These are phyloP conservation scores for Gynandropsis gynandra DNA, from an alignment of 345 rosid genomes.

Conservation along the genomic window DNA sequence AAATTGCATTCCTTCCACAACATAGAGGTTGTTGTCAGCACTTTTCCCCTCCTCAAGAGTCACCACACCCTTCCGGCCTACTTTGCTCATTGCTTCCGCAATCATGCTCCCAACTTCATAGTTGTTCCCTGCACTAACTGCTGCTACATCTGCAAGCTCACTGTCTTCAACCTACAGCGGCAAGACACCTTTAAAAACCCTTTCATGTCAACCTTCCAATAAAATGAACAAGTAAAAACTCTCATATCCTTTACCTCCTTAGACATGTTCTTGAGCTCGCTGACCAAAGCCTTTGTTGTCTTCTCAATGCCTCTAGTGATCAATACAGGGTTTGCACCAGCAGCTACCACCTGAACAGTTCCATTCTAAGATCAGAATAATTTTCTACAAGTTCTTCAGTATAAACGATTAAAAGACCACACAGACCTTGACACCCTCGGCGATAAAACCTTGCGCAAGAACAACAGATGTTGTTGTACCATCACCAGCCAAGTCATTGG, in stretches of 20 bases:
- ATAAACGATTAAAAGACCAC: not conserved
- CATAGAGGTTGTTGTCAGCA: conserved; percentile 74
- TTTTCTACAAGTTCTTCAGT: not conserved
- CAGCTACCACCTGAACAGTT: conserved; percentile 60
- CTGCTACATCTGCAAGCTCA: conserved; percentile 85
- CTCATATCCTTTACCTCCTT: conserved; percentile 45
- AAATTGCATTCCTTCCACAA: conserved; percentile 91
- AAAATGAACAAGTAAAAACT: not conserved
- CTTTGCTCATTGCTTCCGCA: conserved; percentile 86
- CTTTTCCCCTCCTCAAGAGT: conserved; percentile 87
- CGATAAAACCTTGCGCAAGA: conserved; percentile 81
- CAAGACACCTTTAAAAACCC: not conserved
- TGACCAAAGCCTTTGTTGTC: conserved; percentile 60
- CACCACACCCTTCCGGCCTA: conserved; percentile 80
- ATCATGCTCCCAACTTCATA: conserved; percentile 82
- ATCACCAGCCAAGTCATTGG: conserved; percentile 87
- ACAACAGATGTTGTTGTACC: conserved; percentile 90
- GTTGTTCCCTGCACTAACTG: conserved; percentile 85
- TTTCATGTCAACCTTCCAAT: not conserved
- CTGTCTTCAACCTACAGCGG: conserved; percentile 66
- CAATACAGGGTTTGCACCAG: conserved; percentile 78
- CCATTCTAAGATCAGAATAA: not conserved
- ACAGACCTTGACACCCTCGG: conserved; percentile 81
- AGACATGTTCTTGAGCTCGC: conserved; percentile 55
- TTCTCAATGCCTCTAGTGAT: conserved; percentile 83